phyloP scores from a whole-genome alignment of 2,329 filamentous ascomycete genomes.

The Exophiala dermatitidis region DNA sequence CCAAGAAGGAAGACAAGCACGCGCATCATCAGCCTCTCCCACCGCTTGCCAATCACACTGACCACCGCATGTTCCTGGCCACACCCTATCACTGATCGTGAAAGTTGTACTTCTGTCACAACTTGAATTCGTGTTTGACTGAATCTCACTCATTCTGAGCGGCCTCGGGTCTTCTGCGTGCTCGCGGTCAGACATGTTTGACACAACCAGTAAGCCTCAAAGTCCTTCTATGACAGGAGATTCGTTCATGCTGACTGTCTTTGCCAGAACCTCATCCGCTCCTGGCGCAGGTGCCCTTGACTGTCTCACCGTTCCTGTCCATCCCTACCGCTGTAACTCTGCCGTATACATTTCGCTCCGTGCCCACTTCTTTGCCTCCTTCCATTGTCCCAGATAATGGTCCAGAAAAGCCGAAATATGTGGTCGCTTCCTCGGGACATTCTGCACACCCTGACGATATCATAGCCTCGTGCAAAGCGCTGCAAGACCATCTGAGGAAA shows the following conservation, averaged over 20 bases:
- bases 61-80: background rate
- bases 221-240: background rate
- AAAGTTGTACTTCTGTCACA: background rate
- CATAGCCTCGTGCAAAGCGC: conserved; percentile 67
- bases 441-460: conserved; percentile 84
- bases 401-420: conserved; percentile 57
- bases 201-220: conserved; percentile 37
- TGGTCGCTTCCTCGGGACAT: conserved; percentile 69
- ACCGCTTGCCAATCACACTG: background rate
- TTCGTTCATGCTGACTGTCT: conserved; percentile 6
- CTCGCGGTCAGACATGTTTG: conserved; percentile 34
- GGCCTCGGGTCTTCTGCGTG: background rate
- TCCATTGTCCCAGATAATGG: conserved; percentile 51
- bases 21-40: conserved; percentile 2
- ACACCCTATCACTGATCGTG: background rate
- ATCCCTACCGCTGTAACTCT: conserved; percentile 85
- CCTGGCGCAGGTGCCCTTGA: conserved; percentile 84
- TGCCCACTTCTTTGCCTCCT: conserved; percentile 77
- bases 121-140: background rate
- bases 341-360: conserved; percentile 87
- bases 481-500: conserved; percentile 67
- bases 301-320: conserved; percentile 87
- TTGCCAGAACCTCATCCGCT: conserved; percentile 71
- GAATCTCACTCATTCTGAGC: background rate
- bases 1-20: conserved; percentile 11